These are phyloP conservation scores for Paxillus rubicundulus DNA, from an alignment of 768 basidiomycete genomes.

Conservation along the genomic window DNA sequence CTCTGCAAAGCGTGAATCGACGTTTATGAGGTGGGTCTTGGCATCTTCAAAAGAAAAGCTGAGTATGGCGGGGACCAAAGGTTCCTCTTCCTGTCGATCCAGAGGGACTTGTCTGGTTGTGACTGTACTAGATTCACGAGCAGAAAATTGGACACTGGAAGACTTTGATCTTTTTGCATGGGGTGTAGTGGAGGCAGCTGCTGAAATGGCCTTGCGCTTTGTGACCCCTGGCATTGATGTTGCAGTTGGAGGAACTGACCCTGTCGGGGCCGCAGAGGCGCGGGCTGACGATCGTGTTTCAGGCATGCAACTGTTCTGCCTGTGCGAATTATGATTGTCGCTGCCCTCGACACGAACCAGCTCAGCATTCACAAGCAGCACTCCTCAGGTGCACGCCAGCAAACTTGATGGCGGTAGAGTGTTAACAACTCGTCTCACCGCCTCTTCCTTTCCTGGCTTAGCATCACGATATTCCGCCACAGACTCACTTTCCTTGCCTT, in stretches of 20 bases:
- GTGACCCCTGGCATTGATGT: conserved; percentile 4
- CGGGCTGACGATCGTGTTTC: conserved; percentile 35
- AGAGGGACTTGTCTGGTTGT: not conserved
- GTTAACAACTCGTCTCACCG: too few relatives aligned
- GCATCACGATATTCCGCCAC: too few relatives aligned
- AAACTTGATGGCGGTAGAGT: too few relatives aligned
- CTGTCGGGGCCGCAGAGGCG: not conserved
- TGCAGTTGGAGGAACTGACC: conserved; percentile 1
- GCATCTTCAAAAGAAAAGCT: conserved; percentile 78
- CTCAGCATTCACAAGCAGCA: not conserved
- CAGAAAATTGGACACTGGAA: not conserved
- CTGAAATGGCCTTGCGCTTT: conserved; percentile 18
- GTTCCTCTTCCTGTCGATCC: conserved; percentile 6
- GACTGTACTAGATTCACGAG: not conserved
- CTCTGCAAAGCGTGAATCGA: conserved; percentile 68
- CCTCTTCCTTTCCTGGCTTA: too few relatives aligned
- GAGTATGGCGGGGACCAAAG: conserved; percentile 65
- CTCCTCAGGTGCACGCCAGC: too few relatives aligned
- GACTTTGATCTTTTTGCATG: conserved; percentile 5
- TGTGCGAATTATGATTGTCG: too few relatives aligned
- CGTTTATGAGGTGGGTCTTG: conserved; percentile 62
- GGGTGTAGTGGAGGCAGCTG: conserved; percentile 1
- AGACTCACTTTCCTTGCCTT: too few relatives aligned
- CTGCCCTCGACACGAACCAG: not conserved
- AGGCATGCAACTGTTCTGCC: conserved; percentile 26